Conservation (phyloP, 192 early-diverging fungal genomes). For the Umbelopsis vinacea region DNA sequence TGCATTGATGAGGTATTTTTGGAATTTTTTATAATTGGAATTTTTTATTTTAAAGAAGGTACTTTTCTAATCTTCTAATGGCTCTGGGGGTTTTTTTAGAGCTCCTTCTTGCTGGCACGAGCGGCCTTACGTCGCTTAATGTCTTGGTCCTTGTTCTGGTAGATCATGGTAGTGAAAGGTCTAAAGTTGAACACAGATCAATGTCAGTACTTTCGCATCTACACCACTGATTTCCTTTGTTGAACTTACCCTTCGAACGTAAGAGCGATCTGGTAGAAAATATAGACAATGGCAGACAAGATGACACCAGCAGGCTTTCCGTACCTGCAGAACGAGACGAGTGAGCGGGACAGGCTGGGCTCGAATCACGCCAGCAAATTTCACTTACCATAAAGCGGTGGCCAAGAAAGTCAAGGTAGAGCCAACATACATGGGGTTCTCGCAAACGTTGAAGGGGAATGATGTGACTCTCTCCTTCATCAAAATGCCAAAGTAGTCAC, state of each 20-base stretch:
- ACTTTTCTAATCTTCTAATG: background rate
- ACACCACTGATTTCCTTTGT: background rate
- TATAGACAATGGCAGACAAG: constrained; percentile 68
- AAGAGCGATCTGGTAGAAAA: constrained; percentile 79
- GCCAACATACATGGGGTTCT: constrained; percentile 96
- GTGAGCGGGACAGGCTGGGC: no score
- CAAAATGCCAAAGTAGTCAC: constrained; percentile 94
- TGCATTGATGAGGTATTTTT: no score
- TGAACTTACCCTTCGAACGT: constrained; percentile 73
- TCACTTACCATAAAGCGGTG: constrained; percentile 76
- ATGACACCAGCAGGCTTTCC: constrained; percentile 74
- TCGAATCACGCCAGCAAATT: no score
- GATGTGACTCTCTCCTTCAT: constrained; percentile 84
- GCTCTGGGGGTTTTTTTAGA: background rate
- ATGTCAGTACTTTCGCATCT: background rate
- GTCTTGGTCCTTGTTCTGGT: constrained; percentile 59
- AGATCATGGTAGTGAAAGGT: constrained; percentile 84
- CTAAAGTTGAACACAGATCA: constrained; percentile 33
- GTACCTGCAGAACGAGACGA: constrained; percentile 45
- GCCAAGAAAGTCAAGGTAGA: constrained; percentile 87
- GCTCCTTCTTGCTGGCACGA: constrained; percentile 17
- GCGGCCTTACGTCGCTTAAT: constrained; percentile 1
- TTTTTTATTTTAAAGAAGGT: background rate
- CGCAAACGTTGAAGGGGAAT: constrained; percentile 91
- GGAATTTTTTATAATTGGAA: no score